Conservation (phyloP, 352 stramenopile species). For the Phytophthora tentaculata region DNA sequence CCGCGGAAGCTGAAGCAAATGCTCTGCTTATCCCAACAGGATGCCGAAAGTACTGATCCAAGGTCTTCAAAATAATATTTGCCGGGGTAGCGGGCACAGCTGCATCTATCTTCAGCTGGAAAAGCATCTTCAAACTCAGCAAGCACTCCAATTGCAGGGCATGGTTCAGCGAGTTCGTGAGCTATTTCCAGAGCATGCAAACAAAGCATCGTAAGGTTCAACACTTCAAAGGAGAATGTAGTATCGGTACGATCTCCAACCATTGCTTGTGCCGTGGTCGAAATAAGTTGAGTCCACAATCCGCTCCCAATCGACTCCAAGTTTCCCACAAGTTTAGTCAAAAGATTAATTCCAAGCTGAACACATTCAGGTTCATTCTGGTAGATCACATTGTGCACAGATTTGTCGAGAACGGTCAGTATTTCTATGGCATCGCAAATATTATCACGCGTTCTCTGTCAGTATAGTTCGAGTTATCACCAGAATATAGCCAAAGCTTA, state of each 20-base stretch:
- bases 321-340: slow-evolving; percentile 19
- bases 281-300: slow-evolving; percentile 24
- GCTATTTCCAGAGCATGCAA: slow-evolving; percentile 13
- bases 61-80: slow-evolving; percentile 37
- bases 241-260: slow-evolving; percentile 6
- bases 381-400: slow-evolving; percentile 29
- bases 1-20: slow-evolving; percentile 17
- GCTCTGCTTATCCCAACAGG: slow-evolving; percentile 1
- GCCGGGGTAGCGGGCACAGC: slow-evolving; percentile 19
- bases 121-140: slow-evolving; percentile 30
- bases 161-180: slow-evolving; percentile 26
- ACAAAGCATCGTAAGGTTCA: neutral
- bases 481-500: slow-evolving; percentile 6
- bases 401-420: slow-evolving; percentile 24
- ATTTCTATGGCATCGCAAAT: slow-evolving; percentile 15
- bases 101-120: slow-evolving; percentile 14
- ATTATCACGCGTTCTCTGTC: neutral
- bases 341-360: slow-evolving; percentile 21
- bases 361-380: slow-evolving; percentile 28
- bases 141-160: slow-evolving; percentile 27
- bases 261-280: slow-evolving; percentile 35
- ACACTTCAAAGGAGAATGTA: neutral
- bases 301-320: slow-evolving; percentile 10
- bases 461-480: neutral
- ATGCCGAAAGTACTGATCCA: slow-evolving; percentile 25